A percentile compares a stretch with the other conserved stretches of the same genome.
These are phyloP conservation scores for Leishmania aethiopica DNA, from an alignment of 208 protist species.

Conservation along the genomic window DNA sequence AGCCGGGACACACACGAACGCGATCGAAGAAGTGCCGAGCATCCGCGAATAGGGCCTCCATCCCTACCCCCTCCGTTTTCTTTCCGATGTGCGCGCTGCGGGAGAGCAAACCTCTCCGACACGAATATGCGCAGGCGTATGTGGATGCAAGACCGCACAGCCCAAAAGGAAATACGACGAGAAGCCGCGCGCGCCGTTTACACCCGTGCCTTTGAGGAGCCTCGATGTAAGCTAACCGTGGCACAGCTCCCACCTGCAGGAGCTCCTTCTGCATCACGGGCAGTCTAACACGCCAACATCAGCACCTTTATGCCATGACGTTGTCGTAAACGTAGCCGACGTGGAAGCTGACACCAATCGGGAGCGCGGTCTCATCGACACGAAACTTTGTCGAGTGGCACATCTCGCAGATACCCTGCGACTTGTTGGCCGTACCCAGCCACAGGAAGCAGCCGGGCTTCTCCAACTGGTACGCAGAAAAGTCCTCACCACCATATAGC, in stretches of 20 bases:
- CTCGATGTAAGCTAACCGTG: not conserved
- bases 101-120: not conserved
- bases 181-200: not conserved
- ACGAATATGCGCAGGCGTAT: not conserved
- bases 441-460: slow-evolving; percentile 48
- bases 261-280: not conserved
- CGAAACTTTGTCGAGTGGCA: slow-evolving; percentile 57
- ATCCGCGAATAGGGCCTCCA: no score
- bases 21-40: no score
- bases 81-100: not conserved
- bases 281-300: not conserved
- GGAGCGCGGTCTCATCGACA: slow-evolving; percentile 49
- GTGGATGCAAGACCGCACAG: no score
- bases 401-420: slow-evolving; percentile 25
- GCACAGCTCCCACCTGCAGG: no score
- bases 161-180: not conserved
- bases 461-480: slow-evolving; percentile 45
- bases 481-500: slow-evolving; percentile 53
- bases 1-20: no score
- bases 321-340: slow-evolving; percentile 53
- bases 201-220: not conserved
- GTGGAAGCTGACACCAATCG: slow-evolving; percentile 44
- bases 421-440: slow-evolving; percentile 45
- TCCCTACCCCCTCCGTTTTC: not conserved
- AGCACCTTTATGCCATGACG: slow-evolving; percentile 27